Conservation (phyloP, 495 filamentous ascomycete genomes). For the Elasticomyces elasticus region DNA sequence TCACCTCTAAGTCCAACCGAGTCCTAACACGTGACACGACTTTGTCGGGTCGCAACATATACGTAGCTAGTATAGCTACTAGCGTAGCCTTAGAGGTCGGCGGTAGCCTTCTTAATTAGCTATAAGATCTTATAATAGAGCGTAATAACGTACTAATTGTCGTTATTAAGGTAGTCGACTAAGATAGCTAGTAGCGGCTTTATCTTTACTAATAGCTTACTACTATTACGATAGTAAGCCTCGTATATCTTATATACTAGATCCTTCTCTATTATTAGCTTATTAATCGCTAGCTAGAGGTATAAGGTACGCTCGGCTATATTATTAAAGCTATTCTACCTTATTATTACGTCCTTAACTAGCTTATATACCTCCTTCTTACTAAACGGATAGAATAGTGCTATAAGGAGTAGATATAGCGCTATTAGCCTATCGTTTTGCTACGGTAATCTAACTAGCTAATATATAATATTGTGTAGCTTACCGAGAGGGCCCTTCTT, state of each 20-base stretch:
- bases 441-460: conserved; percentile 11
- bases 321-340: conserved; percentile 16
- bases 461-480: conserved; percentile 15
- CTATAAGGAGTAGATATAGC: background rate
- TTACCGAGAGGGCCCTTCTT: conserved; percentile 12
- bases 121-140: conserved; percentile 8
- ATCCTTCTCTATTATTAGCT: background rate
- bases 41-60: no score
- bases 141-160: conserved; percentile 10
- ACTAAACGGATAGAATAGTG: background rate
- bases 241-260: background rate
- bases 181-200: conserved; percentile 5
- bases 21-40: no score
- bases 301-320: conserved; percentile 8
- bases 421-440: background rate
- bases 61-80: background rate
- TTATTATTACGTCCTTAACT: conserved; percentile 4
- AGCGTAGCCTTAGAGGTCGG: conserved; percentile 10
- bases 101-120: conserved; percentile 10
- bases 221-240: background rate
- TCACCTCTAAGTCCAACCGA: no score
- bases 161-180: background rate
- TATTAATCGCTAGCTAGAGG: conserved; percentile 10
- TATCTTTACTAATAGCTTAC: background rate
- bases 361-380: conserved; percentile 11